Evolutionary conservation across 108 stramenopile species (phyloP).

Genomic region (Nannochloropsis salina): DNA sequence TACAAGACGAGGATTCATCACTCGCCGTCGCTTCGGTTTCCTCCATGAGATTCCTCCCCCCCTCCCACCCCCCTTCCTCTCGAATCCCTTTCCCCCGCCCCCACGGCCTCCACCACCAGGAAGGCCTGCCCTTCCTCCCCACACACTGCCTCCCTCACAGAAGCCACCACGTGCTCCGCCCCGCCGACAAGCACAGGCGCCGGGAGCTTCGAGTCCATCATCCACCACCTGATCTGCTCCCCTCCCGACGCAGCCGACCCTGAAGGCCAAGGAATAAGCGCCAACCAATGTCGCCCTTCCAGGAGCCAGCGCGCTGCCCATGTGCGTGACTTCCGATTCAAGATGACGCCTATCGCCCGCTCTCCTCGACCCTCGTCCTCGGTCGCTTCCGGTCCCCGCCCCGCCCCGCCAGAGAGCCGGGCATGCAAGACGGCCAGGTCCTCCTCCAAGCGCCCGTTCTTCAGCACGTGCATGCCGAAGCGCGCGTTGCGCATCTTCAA

Average conservation of each 20-base stretch:
- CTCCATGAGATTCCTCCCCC: not conserved
- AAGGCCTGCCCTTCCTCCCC: slow-evolving; percentile 7
- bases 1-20: too few relatives aligned
- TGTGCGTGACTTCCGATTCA: not conserved
- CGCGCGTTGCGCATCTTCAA: not conserved
- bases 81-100: not conserved
- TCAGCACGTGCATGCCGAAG: not conserved
- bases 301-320: not conserved
- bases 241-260: not conserved
- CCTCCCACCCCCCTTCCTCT: not conserved
- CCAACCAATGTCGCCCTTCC: not conserved
- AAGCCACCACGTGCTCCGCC: not conserved
- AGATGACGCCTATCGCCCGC: not conserved
- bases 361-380: not conserved
- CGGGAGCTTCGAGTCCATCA: not conserved
- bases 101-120: not conserved
- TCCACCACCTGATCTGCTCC: not conserved
- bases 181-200: not conserved
- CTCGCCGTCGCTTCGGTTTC: too few relatives aligned
- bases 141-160: not conserved
- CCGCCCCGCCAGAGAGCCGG: not conserved
- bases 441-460: not conserved
- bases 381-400: not conserved
- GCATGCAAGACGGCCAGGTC: not conserved
- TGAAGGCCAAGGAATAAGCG: not conserved